Evolutionary conservation across 768 basidiomycete genomes (phyloP), one percentile per base, ranked within the genome.

Genomic region (Dentipellis fragilis): DNA sequence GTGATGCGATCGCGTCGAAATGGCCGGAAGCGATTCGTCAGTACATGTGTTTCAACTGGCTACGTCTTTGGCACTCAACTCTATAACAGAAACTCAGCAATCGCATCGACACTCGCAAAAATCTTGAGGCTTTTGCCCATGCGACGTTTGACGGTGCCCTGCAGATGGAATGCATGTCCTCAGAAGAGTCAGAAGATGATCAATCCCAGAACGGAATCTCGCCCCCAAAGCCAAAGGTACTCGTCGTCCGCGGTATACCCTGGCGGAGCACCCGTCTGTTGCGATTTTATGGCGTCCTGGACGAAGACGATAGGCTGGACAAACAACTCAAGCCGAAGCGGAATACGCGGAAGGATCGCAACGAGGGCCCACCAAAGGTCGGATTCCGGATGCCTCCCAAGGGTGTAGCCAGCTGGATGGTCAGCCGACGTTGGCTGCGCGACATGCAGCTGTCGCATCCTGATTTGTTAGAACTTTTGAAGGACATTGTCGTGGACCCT

Each of bases 161-260:
- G 55, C 81, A 84, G 58, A 58, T 80, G 17, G 87, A 89, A 49
- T 89, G 86, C 67, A 87, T 89, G 83, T 89, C 87, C 23, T 84
- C 83, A 34, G 87, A 89, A 60, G 87, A 89, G 65, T 88, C 87
- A 12, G 70, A 68, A 50, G 85, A 84, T 12, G 39, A 23, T 17
- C 23, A 22, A 1, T 17, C 22, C 3, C 14, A 53, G 37, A 67
- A 69, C 36, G 69, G 67, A 34, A 61, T 54, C 29, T 12, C 40
- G 10, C 22, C 36, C 3, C 16, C 49, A 65, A 42, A 65, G 67
- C 38, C 66, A 64, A 57, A 71, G 69, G 59, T 74, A 9, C 68
- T 88, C 21, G 75, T 73, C 23, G 76, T 82, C 22, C 83, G 80
- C 46, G 83, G 84, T 0, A 75, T 77, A 58, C 63, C 75, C 0